These are phyloP conservation scores for Ustulina deusta DNA, from an alignment of 2,329 filamentous ascomycete species.

Conservation along the genomic window DNA sequence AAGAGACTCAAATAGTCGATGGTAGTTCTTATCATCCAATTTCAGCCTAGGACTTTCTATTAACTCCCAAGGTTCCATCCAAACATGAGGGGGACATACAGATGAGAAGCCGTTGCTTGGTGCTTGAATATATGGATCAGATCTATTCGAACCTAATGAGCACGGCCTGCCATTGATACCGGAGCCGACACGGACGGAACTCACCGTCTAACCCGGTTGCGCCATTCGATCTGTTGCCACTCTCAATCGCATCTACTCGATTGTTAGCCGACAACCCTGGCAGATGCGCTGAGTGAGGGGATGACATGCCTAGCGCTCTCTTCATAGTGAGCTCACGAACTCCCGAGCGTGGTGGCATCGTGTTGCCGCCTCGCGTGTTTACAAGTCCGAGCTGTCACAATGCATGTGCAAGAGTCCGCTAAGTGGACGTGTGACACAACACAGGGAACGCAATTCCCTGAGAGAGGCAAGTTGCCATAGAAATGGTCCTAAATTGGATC, in stretches of 20 bases:
- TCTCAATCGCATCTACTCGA: slow-evolving; percentile 45
- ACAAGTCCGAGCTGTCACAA: neutral
- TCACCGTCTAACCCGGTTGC: slow-evolving; percentile 48
- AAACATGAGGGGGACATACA: slow-evolving; percentile 39
- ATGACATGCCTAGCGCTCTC: slow-evolving; percentile 45
- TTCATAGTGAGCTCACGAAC: slow-evolving; percentile 47
- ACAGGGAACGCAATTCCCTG: neutral
- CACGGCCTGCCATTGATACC: neutral
- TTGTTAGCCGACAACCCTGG: slow-evolving; percentile 33
- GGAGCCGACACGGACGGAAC: neutral
- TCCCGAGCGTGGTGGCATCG: slow-evolving; percentile 47
- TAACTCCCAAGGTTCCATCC: neutral
- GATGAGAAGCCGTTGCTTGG: slow-evolving; percentile 44
- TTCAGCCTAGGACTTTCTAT: slow-evolving; percentile 38
- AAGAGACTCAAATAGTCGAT: slow-evolving; percentile 82
- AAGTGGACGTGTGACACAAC: neutral
- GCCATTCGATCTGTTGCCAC: slow-evolving; percentile 44
- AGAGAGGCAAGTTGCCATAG: neutral
- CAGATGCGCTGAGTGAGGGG: neutral
- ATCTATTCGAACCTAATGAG: slow-evolving; percentile 40
- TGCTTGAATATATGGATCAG: slow-evolving; percentile 50
- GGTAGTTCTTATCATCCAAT: slow-evolving; percentile 82
- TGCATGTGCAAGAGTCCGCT: slow-evolving; percentile 11
- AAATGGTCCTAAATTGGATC: neutral
- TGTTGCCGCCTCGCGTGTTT: slow-evolving; percentile 23